phyloP scores from a whole-genome alignment of 2,329 filamentous ascomycete genomes.

The Ceratocystis destructans region DNA sequence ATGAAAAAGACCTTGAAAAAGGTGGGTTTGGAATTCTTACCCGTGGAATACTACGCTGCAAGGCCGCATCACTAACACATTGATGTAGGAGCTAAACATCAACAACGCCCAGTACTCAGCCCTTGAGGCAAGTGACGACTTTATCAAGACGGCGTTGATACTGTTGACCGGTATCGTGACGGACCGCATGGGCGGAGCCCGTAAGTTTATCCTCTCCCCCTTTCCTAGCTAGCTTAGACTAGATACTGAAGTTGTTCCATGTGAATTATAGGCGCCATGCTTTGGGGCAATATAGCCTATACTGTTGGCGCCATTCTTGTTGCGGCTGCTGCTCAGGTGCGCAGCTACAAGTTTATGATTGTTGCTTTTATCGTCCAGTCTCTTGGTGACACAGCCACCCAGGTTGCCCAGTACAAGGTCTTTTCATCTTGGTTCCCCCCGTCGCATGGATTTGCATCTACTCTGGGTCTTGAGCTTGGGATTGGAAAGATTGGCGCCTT shows the following conservation, averaged over 20 bases:
- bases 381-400: constrained; percentile 49
- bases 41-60: background rate
- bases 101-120: constrained; percentile 46
- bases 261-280: constrained; percentile 32
- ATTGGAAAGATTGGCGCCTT: constrained; percentile 49
- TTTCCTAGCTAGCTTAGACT: background rate
- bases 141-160: constrained; percentile 45
- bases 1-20: constrained; percentile 50
- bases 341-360: constrained; percentile 48
- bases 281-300: constrained; percentile 49
- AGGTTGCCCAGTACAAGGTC: constrained; percentile 51
- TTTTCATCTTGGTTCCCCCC: constrained; percentile 53
- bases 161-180: constrained; percentile 42
- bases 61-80: background rate
- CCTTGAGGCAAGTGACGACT: constrained; percentile 46
- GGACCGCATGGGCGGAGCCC: constrained; percentile 44
- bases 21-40: constrained; percentile 20
- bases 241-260: background rate
- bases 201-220: constrained; percentile 23
- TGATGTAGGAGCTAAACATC: constrained; percentile 36
- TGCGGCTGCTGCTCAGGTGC: constrained; percentile 41
- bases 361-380: constrained; percentile 41
- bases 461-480: constrained; percentile 45
- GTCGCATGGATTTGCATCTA: constrained; percentile 47
- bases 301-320: constrained; percentile 44